Evolutionary conservation across 768 basidiomycete genomes (phyloP).

Genomic region (Lactarius deliciosus): DNA sequence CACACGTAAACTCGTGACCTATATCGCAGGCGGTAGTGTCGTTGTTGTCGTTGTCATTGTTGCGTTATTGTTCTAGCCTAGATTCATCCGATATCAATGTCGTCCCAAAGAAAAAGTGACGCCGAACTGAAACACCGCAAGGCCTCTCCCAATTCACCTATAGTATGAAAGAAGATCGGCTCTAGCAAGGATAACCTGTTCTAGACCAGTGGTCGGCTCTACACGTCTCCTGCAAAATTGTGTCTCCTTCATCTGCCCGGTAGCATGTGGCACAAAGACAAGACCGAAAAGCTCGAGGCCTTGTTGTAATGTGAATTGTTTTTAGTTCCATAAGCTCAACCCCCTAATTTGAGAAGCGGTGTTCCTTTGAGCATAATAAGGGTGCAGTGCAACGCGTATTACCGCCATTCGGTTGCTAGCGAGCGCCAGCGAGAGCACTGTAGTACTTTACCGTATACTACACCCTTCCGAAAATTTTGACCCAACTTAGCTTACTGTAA

Average conservation of each 20-base stretch:
- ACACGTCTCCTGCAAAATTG: neutral
- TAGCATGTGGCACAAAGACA: neutral
- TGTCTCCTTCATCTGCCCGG: neutral
- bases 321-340: constrained; percentile 10
- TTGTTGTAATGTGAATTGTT: constrained; percentile 7
- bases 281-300: neutral
- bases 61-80: constrained; percentile 6
- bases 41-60: constrained; percentile 1
- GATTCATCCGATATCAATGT: constrained; percentile 1
- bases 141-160: neutral
- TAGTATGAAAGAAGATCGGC: neutral
- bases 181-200: constrained; percentile 7
- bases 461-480: constrained; percentile 2
- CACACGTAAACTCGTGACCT: constrained; percentile 16
- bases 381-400: neutral
- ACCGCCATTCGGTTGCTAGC: constrained; percentile 4
- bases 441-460: neutral
- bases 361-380: constrained; percentile 15
- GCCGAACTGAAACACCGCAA: constrained; percentile 1
- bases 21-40: constrained; percentile 3
- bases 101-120: neutral
- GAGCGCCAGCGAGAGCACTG: neutral
- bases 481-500: neutral
- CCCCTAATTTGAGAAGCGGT: constrained; percentile 18
- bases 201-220: neutral